Conservation (phyloP, 352 stramenopile species). For the Phytophthora constricta region DNA sequence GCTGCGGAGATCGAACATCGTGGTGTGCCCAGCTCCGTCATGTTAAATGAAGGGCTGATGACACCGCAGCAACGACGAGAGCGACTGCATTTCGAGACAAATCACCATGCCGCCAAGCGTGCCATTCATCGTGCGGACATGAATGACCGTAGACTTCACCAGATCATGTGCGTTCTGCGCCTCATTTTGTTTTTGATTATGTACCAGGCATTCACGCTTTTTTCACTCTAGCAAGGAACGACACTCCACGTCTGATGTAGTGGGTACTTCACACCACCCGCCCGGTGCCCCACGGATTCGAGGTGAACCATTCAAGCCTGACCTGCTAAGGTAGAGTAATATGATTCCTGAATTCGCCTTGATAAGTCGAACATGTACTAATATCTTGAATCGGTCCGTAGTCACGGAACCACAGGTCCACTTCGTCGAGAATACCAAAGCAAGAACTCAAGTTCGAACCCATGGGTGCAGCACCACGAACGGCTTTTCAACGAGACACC, state of each 20-base stretch:
- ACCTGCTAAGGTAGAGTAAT: conserved; percentile 46
- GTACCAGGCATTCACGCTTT: not conserved
- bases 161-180: conserved; percentile 72
- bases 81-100: conserved; percentile 66
- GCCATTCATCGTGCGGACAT: conserved; percentile 61
- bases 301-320: conserved; percentile 53
- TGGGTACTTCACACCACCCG: conserved; percentile 30
- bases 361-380: not conserved
- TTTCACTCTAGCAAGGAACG: conserved; percentile 42
- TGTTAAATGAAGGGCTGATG: conserved; percentile 80
- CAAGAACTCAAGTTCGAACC: conserved; percentile 57
- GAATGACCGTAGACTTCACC: conserved; percentile 69
- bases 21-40: conserved; percentile 49
- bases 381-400: conserved; percentile 11
- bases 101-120: conserved; percentile 57
- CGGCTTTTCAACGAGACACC: conserved; percentile 79
- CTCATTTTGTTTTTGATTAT: not conserved
- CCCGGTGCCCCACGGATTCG: conserved; percentile 18
- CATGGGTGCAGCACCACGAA: conserved; percentile 53
- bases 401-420: conserved; percentile 35
- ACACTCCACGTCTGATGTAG: conserved; percentile 62
- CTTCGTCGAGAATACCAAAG: conserved; percentile 62
- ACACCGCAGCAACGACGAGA: conserved; percentile 73
- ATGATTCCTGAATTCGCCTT: too few species aligned
- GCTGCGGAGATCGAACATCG: conserved; percentile 56